Conservation (phyloP, 495 filamentous ascomycete genomes). For the Sphaerosporella brunnea region DNA sequence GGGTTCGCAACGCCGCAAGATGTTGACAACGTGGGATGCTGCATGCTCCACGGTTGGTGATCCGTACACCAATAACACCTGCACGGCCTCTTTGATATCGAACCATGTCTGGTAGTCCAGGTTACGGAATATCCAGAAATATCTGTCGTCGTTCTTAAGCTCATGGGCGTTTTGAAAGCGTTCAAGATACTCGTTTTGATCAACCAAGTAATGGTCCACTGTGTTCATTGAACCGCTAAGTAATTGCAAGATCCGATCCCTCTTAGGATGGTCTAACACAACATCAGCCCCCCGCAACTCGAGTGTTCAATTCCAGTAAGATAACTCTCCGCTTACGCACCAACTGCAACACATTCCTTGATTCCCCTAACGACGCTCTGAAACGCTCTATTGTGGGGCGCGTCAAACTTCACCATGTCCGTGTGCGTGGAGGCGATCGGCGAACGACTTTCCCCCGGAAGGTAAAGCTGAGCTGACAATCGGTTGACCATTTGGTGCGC, state of each 20-base stretch:
- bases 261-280: not conserved
- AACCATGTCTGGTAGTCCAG: slow-evolving; percentile 3
- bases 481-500: slow-evolving; percentile 6
- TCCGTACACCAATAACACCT: not conserved
- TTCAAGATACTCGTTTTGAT: slow-evolving; percentile 1
- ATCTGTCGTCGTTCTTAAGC: not conserved
- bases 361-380: slow-evolving; percentile 5
- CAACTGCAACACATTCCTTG: slow-evolving; percentile 4
- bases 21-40: not conserved
- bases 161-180: not conserved
- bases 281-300: not conserved
- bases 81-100: not conserved
- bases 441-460: slow-evolving; percentile 4
- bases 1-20: not conserved
- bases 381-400: slow-evolving; percentile 2
- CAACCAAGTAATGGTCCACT: not conserved
- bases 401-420: slow-evolving; percentile 12
- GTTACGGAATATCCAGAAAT: slow-evolving; percentile 5
- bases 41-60: not conserved
- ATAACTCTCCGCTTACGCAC: slow-evolving; percentile 4
- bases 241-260: not conserved
- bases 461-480: slow-evolving; percentile 10
- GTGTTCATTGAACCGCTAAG: not conserved
- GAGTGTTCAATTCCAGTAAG: not conserved
- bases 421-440: slow-evolving; percentile 9